A percentile compares a stretch with the other conserved stretches of the same genome.
phyloP scores from a whole-genome alignment of 140 eudicot species.

The Cichorium intybus region DNA sequence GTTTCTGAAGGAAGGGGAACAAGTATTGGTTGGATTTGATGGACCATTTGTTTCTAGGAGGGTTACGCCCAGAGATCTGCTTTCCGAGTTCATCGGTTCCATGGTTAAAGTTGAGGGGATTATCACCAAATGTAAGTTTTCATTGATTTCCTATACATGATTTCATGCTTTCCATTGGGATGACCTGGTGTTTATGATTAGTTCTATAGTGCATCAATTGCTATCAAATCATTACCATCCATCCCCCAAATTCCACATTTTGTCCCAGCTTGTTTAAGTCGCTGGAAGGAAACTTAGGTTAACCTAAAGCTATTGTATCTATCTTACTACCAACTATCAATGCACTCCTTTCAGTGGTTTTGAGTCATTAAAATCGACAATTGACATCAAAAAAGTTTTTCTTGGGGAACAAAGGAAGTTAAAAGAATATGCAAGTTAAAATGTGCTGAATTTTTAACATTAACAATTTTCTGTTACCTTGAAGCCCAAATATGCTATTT shows the following conservation, averaged over 20 bases:
- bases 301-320: no score
- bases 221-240: neutral
- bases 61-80: constrained; percentile 91
- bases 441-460: neutral
- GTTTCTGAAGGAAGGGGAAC: constrained; percentile 91
- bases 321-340: no score
- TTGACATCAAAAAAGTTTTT: no score
- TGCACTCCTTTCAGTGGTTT: no score
- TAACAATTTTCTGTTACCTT: neutral
- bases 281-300: no score
- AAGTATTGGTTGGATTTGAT: constrained; percentile 78
- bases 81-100: constrained; percentile 87
- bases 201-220: neutral
- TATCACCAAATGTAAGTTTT: constrained; percentile 78
- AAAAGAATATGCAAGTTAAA: neutral
- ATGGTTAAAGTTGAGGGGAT: constrained; percentile 96
- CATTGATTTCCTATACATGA: neutral
- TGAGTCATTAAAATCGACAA: no score
- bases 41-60: constrained; percentile 96
- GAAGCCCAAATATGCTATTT: neutral
- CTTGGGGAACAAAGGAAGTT: no score
- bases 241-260: neutral
- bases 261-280: no score
- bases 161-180: neutral
- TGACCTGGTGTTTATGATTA: neutral